Base-by-base conservation (phyloP, 805 yeast genomes). In the Cyberlindnera euphorbiiphila region DNA sequence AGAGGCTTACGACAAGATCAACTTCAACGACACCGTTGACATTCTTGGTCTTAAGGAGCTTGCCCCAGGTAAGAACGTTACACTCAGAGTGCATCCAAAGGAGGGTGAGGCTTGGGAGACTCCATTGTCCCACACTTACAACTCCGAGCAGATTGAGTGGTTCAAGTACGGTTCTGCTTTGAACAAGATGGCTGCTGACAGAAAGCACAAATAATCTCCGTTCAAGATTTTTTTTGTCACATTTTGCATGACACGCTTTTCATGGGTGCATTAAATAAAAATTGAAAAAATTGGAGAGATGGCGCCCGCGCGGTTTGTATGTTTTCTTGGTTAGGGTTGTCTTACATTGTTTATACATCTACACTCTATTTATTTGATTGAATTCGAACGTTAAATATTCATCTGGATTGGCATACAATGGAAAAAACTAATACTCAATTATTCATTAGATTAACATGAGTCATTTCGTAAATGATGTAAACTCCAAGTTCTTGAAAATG, bases 81-180 rank as follows among this genome's bases (percentile, higher is more conserved):
- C 75, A 57, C 69, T 89, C 76, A 85, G 84, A 69, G 74, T 78
- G 41, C 76, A 74, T 62, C 78, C 81, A 53, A 66, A 71, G 65
- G 71, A 83, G 46, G 96, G 96, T 60, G 66, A 62, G 41, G 69
- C 88, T 47, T 93, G 96, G 96, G 82, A 81, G 59, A 74, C 91
- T 62, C 82, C 78, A 71, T 85, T 93, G 67, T 78, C 95, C 41
- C 98, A 93, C 78, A 93, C 98, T 51, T 93, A 85, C 78, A 93
- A 93, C 78, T 46, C 65, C 49, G 97, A 93, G 76, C 98, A 91
- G 77, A 85, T 91, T 64, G 97, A 86, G 66, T 91, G 98, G 98
- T 91, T 91, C 85, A 91, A 86, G 78, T 80, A 83, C 60, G 98
- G 98, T 74, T 88, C 97, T 56, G 98, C 98, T 66, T 82, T 93